Evolutionary conservation across 2,329 filamentous ascomycete species (phyloP), one percentile per base, ranked within the genome.

Genomic region (Lecanicillium sp.): DNA sequence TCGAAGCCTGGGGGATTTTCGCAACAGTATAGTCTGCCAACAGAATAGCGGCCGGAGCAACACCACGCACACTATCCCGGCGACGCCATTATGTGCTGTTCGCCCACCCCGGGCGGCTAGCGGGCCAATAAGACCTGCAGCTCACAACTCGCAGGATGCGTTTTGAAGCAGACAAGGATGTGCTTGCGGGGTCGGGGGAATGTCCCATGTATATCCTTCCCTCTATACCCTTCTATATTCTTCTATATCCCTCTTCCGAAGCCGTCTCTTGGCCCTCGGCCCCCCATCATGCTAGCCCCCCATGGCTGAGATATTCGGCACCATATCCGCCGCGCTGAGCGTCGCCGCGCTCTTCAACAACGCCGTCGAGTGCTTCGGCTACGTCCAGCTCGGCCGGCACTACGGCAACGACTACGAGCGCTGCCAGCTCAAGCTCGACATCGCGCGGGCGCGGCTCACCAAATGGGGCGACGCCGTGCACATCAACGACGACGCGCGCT

Each of bases 321-420:
- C 46, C 3, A 52, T 60, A 11, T 44, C 60, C 15, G 55, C 64
- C n/a, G 64, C 58, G 1, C 51, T 67, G 7, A 62, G 63, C 33
- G 49, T 70, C 2, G 65, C 64, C 17, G 51, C 56, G 2, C 49
- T 65, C 11, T 70, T 71, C 38, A 66, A 62, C 36, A 59, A 59
- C 48, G 67, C 62, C 37, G 58, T 72, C 32, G 59, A 64, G 29
- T 67, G 62, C 49, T 72, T 73, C 50, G 60, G 65, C 17, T 67
- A 67, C 51, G 51, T 72, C 39, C 64, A 72, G 39, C 55, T 70
- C 1, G 64, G 64, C 17, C 57, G 54, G 1, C 53, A 58, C 29
- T 67, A 68, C 37, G 62, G 58, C 0, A 30, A 42, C 19, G 63
- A 70, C 36, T 69, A 60, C 50, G 53, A 67, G 24, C 56, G 49